A percentile compares a stretch with the other conserved stretches of the same genome.
Conservation (phyloP, 805 yeast genomes). For the Metschnikowia sp. region DNA sequence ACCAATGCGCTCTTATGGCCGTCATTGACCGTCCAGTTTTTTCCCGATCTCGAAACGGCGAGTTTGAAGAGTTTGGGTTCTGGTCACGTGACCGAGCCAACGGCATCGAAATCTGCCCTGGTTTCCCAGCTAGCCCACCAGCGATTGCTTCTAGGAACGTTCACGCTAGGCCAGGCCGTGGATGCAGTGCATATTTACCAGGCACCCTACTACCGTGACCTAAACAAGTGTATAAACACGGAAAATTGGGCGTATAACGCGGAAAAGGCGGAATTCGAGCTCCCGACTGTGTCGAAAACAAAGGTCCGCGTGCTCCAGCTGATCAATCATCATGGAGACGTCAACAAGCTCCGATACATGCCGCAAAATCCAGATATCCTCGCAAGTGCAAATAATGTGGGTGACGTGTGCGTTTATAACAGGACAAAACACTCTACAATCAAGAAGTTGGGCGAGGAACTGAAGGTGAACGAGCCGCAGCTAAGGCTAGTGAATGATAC, state of each 20-base stretch:
- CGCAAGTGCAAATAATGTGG: conserved; percentile 66
- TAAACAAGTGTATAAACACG: conserved; percentile 36
- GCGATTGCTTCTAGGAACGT: conserved; percentile 18
- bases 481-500: conserved; percentile 37
- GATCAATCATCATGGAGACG: conserved; percentile 67
- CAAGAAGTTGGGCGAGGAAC: conserved; percentile 24
- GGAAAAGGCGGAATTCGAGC: conserved; percentile 40
- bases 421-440: conserved; percentile 68
- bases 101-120: not conserved
- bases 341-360: conserved; percentile 68
- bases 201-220: conserved; percentile 28
- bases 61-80: not conserved
- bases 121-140: conserved; percentile 13
- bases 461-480: conserved; percentile 46
- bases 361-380: conserved; percentile 86
- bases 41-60: conserved; percentile 46
- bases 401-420: conserved; percentile 67
- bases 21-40: conserved; percentile 56
- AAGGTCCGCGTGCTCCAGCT: conserved; percentile 46
- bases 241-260: conserved; percentile 34
- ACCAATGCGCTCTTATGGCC: conserved; percentile 64
- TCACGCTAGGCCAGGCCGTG: conserved; percentile 19
- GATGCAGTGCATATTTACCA: conserved; percentile 28
- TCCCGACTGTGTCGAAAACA: conserved; percentile 25
- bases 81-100: not conserved